phyloP scores from a whole-genome alignment of 352 stramenopile species.

The Salisapilia sapeloensis region DNA sequence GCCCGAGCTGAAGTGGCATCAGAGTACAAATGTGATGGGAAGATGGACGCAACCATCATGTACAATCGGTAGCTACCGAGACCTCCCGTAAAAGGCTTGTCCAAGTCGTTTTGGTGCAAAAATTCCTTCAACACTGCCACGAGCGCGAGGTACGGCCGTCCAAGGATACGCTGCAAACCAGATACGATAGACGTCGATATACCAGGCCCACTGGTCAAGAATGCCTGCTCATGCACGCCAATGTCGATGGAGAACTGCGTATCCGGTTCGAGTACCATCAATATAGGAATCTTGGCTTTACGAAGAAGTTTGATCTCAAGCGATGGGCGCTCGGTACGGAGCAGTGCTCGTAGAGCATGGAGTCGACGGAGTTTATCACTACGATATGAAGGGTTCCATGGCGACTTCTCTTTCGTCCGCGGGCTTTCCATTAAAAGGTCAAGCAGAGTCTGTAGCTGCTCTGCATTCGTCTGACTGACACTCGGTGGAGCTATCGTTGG shows the following conservation, averaged over 20 bases:
- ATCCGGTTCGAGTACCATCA: slow-evolving; percentile 38
- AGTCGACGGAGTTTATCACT: slow-evolving; percentile 35
- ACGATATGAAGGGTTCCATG: slow-evolving; percentile 53
- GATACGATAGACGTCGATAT: slow-evolving; percentile 39
- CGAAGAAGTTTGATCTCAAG: slow-evolving; percentile 43
- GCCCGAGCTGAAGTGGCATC: background rate
- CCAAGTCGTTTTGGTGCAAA: slow-evolving; percentile 52
- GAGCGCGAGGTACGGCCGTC: slow-evolving; percentile 24
- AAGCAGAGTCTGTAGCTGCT: too few relatives aligned
- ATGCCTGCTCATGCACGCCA: slow-evolving; percentile 38
- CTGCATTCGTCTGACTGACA: too few relatives aligned
- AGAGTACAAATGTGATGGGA: slow-evolving; percentile 9
- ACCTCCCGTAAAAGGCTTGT: slow-evolving; percentile 65
- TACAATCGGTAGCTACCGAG: slow-evolving; percentile 68
- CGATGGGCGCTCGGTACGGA: slow-evolving; percentile 24
- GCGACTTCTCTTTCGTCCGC: slow-evolving; percentile 15
- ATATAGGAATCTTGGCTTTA: slow-evolving; percentile 61
- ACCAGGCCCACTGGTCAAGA: slow-evolving; percentile 38
- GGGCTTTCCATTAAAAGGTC: slow-evolving; percentile 1
- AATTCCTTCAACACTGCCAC: slow-evolving; percentile 66
- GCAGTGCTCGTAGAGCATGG: slow-evolving; percentile 29
- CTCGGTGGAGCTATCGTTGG: too few relatives aligned
- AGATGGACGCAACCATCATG: slow-evolving; percentile 61
- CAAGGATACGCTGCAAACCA: slow-evolving; percentile 19
- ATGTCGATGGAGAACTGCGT: slow-evolving; percentile 40